Evolutionary conservation across 768 basidiomycete genomes (phyloP), one percentile per base, ranked within the genome.

Genomic region (Podaxis sp.): DNA sequence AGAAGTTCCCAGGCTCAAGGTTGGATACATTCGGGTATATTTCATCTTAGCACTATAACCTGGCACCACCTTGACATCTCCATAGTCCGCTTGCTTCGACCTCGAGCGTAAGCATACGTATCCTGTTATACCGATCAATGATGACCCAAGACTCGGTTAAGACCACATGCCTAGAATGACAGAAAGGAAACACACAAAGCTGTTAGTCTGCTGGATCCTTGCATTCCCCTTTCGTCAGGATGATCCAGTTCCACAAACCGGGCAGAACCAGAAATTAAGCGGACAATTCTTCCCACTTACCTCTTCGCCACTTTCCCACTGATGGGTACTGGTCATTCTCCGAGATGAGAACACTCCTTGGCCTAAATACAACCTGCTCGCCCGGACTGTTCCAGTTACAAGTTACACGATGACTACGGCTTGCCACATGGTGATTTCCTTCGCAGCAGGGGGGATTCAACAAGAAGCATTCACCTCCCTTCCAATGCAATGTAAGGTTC

Each of bases 381-480:
- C 44, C 39, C 58, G 12, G 58, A 22, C 12, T 59, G 48, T 38
- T 52, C 33, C 33, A 36, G 22, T 19, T 12, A 51, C 49, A 24
- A 12, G 26, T 28, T 42, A 59, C 57, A 59, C 57, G 59, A 22
- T 40, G 36, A n/a, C 51, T 60, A 49, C 33, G 59, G 33, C 59
- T 52, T 60, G 33, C 57, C 46, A 49, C 17, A 24, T 15, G 57
- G 48, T 60, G 59, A 60, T 60, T 19, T 49, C 48, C 57, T 36
- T 59, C n/a, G 8, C 44, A 46, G 3, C 12, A 48, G 19, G 7
- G 4, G 48, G 33, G 39, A 49, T 12, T 33, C 44, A 48, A 57
- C 42, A 8, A 51, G 46, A 51, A 59, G 58, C 33, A 13, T 9
- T 22, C 19, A 9, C n/a, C 36, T 38, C 36, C 58, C 53, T 36